Percentiles rank a stretch among this genome's conserved stretches.
Conservation (phyloP, 495 filamentous ascomycete genomes). For the Neurospora intermedia region DNA sequence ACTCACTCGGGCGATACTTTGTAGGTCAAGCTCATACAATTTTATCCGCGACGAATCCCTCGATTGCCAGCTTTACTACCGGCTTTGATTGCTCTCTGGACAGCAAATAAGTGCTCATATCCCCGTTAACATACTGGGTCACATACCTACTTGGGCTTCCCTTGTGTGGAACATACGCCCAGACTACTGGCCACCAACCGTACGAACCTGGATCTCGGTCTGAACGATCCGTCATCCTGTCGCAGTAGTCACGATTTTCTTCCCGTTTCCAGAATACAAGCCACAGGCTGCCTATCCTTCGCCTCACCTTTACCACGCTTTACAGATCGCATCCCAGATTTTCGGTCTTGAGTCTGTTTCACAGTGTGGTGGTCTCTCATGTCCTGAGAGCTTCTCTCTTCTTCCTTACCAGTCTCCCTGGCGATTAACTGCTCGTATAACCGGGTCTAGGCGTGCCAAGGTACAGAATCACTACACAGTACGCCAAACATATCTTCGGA, state of each 20-base stretch:
- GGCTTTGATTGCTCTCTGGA: background rate
- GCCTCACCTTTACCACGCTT: background rate
- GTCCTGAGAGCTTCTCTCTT: background rate
- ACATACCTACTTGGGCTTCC: background rate
- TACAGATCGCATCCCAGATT: background rate
- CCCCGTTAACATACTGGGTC: background rate
- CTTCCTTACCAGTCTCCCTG: background rate
- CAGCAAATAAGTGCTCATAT: background rate
- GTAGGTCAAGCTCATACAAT: background rate
- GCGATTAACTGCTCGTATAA: background rate
- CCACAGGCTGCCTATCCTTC: background rate
- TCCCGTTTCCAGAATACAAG: background rate
- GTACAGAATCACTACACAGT: background rate
- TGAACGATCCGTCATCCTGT: background rate
- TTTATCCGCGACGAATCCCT: background rate
- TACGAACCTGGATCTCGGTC: background rate
- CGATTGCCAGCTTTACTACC: background rate
- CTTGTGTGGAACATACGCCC: background rate
- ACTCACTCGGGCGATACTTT: background rate
- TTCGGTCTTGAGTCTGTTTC: background rate
- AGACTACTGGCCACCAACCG: background rate
- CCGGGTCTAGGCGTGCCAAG: background rate
- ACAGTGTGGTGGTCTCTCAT: background rate
- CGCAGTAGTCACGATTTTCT: background rate
- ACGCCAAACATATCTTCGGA: background rate